Conservation (phyloP, 2,329 filamentous ascomycete species). For the Pseudogymnoascus sp. region DNA sequence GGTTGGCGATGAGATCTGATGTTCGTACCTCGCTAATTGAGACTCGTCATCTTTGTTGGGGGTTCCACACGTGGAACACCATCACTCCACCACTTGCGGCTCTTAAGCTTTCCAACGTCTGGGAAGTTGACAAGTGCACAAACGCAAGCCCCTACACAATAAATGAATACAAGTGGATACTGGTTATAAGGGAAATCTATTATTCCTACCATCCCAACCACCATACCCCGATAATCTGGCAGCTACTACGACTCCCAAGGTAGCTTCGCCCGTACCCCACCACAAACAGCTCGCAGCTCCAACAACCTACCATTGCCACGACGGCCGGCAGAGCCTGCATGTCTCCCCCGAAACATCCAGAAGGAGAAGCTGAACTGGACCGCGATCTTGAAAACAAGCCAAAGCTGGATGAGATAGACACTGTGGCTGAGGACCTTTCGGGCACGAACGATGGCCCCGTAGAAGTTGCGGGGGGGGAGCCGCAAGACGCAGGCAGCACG, state of each 20-base stretch:
- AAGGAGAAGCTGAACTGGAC: conserved; percentile 7
- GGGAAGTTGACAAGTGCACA: background rate
- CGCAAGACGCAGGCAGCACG: background rate
- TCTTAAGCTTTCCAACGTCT: background rate
- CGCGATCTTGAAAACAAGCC: conserved; percentile 4
- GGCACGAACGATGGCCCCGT: background rate
- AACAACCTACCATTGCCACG: background rate
- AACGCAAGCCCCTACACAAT: background rate
- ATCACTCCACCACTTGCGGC: conserved; percentile 4
- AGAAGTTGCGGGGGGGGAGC: background rate
- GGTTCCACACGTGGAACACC: background rate
- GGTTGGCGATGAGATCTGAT: background rate
- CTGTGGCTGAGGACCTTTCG: background rate
- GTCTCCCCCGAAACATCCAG: conserved; percentile 7
- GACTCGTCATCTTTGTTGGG: conserved; percentile 7
- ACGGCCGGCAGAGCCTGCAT: background rate
- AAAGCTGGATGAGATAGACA: background rate
- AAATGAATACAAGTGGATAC: background rate
- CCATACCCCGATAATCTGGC: background rate
- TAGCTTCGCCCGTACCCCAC: background rate
- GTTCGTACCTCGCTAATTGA: conserved; percentile 8
- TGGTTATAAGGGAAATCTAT: background rate
- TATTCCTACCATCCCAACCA: background rate
- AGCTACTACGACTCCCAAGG: conserved; percentile 2
- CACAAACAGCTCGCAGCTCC: background rate